These are phyloP conservation scores for Leptomonas seymouri DNA, from an alignment of 208 protist genomes.

Conservation along the genomic window DNA sequence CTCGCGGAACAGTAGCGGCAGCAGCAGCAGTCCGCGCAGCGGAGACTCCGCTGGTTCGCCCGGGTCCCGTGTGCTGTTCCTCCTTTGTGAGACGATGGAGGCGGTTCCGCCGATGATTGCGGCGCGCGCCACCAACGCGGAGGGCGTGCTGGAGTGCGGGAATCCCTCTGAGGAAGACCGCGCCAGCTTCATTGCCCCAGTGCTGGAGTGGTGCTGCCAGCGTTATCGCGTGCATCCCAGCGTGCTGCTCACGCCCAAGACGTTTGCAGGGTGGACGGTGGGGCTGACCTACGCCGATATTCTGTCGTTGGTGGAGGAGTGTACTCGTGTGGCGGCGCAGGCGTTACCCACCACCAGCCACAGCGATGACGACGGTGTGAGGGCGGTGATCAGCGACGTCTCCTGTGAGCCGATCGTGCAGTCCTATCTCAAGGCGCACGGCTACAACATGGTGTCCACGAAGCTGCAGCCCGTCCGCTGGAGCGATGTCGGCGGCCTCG, in stretches of 20 bases:
- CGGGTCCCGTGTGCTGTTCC: constrained; percentile 41
- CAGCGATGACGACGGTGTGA: neutral
- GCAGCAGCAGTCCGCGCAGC: too few species aligned
- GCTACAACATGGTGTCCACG: constrained; percentile 84
- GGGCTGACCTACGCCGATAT: constrained; percentile 73
- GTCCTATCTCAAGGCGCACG: constrained; percentile 72
- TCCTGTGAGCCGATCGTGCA: constrained; percentile 61
- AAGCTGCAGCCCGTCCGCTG: constrained; percentile 87
- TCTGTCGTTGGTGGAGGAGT: constrained; percentile 56
- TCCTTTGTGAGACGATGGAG: constrained; percentile 79
- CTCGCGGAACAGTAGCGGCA: constrained; percentile 4
- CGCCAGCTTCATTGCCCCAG: constrained; percentile 27
- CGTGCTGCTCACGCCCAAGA: constrained; percentile 53
- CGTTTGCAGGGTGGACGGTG: constrained; percentile 74
- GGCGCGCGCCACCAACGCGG: constrained; percentile 62
- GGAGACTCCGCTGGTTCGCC: neutral
- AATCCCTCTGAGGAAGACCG: constrained; percentile 78
- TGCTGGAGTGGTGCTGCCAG: constrained; percentile 26
- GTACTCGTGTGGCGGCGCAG: constrained; percentile 29
- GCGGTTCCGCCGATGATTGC: constrained; percentile 66
- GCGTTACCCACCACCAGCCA: constrained; percentile 7
- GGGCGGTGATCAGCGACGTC: constrained; percentile 63
- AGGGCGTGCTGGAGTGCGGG: constrained; percentile 68
- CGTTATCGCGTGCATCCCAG: constrained; percentile 45
- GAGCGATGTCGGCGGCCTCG: constrained; percentile 91